Evolutionary conservation across 108 stramenopile species (phyloP).

Genomic region (Nannochloropsis gaditana): DNA sequence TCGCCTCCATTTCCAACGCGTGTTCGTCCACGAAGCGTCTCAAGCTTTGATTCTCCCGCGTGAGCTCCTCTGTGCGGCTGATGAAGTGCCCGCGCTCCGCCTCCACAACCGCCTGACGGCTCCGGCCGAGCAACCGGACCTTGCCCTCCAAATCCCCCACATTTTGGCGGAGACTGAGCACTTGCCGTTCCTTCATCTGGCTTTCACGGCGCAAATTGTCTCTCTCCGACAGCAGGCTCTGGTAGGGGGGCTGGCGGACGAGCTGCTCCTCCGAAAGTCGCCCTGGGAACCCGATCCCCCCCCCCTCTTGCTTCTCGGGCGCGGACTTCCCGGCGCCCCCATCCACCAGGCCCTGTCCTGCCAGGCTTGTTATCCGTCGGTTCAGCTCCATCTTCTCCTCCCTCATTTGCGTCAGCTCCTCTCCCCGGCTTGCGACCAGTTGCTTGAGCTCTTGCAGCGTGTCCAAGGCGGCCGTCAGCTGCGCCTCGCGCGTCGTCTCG

Average conservation of each 20-base stretch:
- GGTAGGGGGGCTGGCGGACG: neutral
- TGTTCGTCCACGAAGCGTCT: neutral
- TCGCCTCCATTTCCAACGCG: neutral
- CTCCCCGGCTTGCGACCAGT: neutral
- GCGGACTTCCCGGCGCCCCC: neutral
- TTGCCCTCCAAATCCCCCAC: neutral
- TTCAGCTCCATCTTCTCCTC: neutral
- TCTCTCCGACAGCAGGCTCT: neutral
- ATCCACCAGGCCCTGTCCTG: neutral
- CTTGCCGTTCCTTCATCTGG: neutral
- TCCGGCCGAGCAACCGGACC: neutral
- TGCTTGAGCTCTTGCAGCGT: conserved; percentile 8
- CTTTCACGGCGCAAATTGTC: neutral
- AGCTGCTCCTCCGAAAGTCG: neutral
- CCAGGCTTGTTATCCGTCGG: neutral
- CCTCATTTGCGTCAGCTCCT: neutral
- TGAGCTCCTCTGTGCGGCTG: neutral
- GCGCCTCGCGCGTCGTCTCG: neutral
- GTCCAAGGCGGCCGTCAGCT: neutral
- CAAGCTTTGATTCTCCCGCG: neutral
- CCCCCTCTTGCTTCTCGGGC: neutral
- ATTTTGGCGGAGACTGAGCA: neutral
- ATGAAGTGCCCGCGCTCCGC: neutral
- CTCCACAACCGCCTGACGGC: neutral
- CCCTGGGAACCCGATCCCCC: neutral